Percentiles rank a stretch among this genome's conserved stretches.
Conservation (phyloP, 164 flowering plant species). For the Berberis thunbergii region DNA sequence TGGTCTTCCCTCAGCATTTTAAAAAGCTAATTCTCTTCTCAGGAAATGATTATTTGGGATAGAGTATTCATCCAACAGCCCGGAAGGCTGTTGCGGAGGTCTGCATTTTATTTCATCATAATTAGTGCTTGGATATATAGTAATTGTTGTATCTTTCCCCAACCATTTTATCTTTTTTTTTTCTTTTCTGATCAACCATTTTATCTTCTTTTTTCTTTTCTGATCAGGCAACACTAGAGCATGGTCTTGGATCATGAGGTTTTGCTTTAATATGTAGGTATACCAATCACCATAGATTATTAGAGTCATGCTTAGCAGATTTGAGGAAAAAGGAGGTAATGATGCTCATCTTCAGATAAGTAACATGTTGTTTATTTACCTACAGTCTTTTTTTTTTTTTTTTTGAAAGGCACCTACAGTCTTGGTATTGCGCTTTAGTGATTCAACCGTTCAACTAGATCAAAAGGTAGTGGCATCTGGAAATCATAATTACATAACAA, state of each 20-base stretch:
- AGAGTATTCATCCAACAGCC: slow-evolving; percentile 82
- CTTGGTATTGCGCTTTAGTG: neutral
- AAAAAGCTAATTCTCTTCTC: slow-evolving; percentile 73
- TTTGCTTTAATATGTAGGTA: slow-evolving; percentile 94
- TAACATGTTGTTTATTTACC: neutral
- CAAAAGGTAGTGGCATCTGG: no score
- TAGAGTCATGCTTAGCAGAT: slow-evolving; percentile 70
- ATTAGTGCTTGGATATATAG: neutral
- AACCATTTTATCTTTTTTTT: no score
- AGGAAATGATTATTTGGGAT: slow-evolving; percentile 91
- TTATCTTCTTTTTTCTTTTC: neutral
- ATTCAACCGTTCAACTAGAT: neutral
- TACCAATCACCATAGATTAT: slow-evolving; percentile 61
- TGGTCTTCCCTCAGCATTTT: slow-evolving; percentile 8
- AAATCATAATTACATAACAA: no score
- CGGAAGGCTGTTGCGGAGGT: slow-evolving; percentile 68
- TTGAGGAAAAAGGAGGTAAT: slow-evolving; percentile 88
- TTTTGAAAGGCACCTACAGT: no score
- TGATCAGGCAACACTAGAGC: slow-evolving; percentile 59
- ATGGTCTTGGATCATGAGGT: slow-evolving; percentile 96
- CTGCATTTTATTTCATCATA: neutral
- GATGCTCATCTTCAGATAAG: neutral
- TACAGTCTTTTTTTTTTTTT: no score
- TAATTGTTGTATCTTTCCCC: neutral
- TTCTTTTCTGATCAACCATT: no score